A percentile compares a stretch with the other conserved stretches of the same genome.
Evolutionary conservation across 345 rosid species (phyloP).

Genomic region (Bruguiera sexangula): DNA sequence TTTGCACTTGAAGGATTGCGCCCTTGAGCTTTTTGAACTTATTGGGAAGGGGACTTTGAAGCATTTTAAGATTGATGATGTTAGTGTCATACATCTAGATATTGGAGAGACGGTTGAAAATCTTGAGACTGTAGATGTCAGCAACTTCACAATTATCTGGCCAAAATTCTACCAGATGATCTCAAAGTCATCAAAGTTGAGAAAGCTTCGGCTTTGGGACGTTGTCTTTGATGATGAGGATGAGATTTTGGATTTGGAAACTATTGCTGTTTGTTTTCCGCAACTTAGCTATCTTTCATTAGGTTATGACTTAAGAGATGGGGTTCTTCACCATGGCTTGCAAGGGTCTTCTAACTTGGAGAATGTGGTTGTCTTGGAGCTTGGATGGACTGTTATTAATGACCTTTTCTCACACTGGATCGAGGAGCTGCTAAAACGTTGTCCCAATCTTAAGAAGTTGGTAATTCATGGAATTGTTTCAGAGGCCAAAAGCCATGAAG

Average conservation of each 20-base stretch:
- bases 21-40: conserved; percentile 68
- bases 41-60: conserved; percentile 72
- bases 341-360: conserved; percentile 54
- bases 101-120: conserved; percentile 59
- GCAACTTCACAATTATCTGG: conserved; percentile 67
- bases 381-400: conserved; percentile 64
- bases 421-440: conserved; percentile 55
- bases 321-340: conserved; percentile 49
- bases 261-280: conserved; percentile 61
- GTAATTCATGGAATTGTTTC: conserved; percentile 66
- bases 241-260: conserved; percentile 59
- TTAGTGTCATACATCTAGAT: conserved; percentile 62
- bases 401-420: conserved; percentile 66
- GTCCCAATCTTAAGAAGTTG: conserved; percentile 66
- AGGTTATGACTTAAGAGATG: conserved; percentile 63
- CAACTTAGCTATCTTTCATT: conserved; percentile 65
- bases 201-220: conserved; percentile 79
- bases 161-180: conserved; percentile 76
- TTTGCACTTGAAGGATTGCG: conserved; percentile 73
- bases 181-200: conserved; percentile 62
- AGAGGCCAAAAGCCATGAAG: conserved; percentile 60
- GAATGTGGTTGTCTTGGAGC: conserved; percentile 62
- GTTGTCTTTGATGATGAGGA: conserved; percentile 54
- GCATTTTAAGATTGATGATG: conserved; percentile 73
- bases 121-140: conserved; percentile 69